Percentiles rank a stretch among this genome's conserved stretches.
phyloP scores from a whole-genome alignment of 148 eudicot species.

The Vaccinium vitisidaea region DNA sequence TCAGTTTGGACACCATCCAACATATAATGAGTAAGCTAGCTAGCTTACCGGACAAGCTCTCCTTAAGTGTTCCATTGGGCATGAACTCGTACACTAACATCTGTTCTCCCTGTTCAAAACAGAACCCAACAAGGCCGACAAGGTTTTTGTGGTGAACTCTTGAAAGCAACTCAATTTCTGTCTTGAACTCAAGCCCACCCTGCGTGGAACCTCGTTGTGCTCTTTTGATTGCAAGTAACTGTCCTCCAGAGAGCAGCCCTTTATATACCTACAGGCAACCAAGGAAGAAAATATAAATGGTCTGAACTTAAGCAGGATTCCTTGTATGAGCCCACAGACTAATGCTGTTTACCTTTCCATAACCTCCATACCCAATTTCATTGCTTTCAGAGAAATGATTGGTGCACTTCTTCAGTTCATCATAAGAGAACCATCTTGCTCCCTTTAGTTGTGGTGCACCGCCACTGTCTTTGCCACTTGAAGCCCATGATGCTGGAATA shows the following conservation, averaged over 20 bases:
- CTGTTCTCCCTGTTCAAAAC: constrained; percentile 87
- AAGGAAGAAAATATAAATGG: background rate
- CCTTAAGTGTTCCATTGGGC: constrained; percentile 87
- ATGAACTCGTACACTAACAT: constrained; percentile 89
- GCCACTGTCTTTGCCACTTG: constrained; percentile 77
- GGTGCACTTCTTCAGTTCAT: constrained; percentile 81
- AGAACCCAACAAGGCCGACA: constrained; percentile 78
- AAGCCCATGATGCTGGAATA: constrained; percentile 70
- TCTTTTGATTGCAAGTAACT: constrained; percentile 74
- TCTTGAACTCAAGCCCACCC: constrained; percentile 89
- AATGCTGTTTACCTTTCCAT: constrained; percentile 66
- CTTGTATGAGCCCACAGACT: background rate
- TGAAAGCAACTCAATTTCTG: constrained; percentile 92
- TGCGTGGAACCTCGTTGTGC: constrained; percentile 86
- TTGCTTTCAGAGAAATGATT: constrained; percentile 67
- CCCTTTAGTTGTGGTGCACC: constrained; percentile 91
- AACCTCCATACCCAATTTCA: constrained; percentile 91
- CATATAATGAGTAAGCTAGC: background rate
- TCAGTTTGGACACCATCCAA: background rate
- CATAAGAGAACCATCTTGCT: constrained; percentile 93
- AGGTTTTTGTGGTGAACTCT: constrained; percentile 96
- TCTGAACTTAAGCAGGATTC: background rate
- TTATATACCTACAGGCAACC: constrained; percentile 60
- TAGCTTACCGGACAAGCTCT: constrained; percentile 64
- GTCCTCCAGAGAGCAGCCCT: constrained; percentile 71